Evolutionary conservation across 176 grass and related monocot species (phyloP).

Genomic region (Typha latifolia): DNA sequence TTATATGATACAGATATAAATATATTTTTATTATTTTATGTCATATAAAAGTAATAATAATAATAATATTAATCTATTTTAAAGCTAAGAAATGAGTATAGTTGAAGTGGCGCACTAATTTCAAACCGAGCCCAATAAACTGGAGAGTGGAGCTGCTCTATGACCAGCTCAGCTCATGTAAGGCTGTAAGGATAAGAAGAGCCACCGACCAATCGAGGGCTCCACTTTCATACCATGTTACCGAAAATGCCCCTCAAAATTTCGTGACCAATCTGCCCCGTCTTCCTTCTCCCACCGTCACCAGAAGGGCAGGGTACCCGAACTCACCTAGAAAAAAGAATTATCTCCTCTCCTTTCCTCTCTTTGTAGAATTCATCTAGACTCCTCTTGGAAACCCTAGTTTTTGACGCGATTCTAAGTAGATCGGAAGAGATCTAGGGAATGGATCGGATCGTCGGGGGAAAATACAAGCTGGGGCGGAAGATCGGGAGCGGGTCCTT

Average conservation of each 20-base stretch:
- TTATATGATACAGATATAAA: too few species aligned
- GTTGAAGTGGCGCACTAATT: too few species aligned
- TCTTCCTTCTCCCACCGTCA: not conserved
- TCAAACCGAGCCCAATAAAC: too few species aligned
- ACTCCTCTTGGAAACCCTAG: constrained; percentile 30
- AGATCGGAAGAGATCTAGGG: not conserved
- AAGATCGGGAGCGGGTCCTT: constrained; percentile 79
- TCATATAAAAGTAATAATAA: too few species aligned
- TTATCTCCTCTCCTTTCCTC: not conserved
- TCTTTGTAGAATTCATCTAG: too few species aligned
- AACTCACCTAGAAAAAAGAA: not conserved
- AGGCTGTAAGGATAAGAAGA: not conserved
- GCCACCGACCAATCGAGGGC: not conserved
- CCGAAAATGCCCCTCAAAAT: not conserved
- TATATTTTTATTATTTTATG: too few species aligned
- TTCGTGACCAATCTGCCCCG: not conserved
- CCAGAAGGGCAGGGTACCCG: not conserved
- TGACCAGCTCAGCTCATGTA: not conserved
- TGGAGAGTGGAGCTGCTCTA: too few species aligned
- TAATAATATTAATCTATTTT: too few species aligned
- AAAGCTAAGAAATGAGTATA: too few species aligned
- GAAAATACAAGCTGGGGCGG: constrained; percentile 58
- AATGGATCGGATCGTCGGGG: constrained; percentile 61
- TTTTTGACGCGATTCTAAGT: not conserved
- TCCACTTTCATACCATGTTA: not conserved